These are phyloP conservation scores for Sanghuangporus weigelae DNA, from an alignment of 1,284 basidiomycete species.

Conservation along the genomic window DNA sequence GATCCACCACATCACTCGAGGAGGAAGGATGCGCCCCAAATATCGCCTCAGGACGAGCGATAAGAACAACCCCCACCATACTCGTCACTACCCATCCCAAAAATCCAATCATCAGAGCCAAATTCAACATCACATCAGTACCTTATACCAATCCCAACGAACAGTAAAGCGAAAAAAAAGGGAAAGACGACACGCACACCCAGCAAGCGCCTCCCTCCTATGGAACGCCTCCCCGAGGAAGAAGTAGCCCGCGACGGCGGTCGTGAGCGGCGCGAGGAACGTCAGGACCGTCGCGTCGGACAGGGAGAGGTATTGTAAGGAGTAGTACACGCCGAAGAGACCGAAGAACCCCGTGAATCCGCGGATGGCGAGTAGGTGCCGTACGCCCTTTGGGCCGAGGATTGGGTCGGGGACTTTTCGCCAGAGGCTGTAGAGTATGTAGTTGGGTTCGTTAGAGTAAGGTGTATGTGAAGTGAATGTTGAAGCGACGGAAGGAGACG, in stretches of 20 bases:
- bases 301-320: conserved; percentile 61
- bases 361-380: conserved; percentile 11
- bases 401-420: conserved; percentile 13
- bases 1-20: conserved; percentile 14
- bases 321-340: conserved; percentile 65
- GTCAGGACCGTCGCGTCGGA: conserved; percentile 75
- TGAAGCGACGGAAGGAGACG: conserved; percentile 3
- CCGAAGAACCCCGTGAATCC: conserved; percentile 36
- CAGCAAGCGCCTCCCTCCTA: conserved; percentile 54
- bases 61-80: conserved; percentile 57
- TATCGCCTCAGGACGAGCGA: conserved; percentile 47
- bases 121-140: neutral
- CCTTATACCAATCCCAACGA: too few relatives aligned
- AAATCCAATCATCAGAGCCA: neutral
- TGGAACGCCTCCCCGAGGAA: conserved; percentile 65
- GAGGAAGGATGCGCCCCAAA: conserved; percentile 31
- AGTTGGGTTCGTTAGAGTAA: neutral
- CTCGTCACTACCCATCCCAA: conserved; percentile 36
- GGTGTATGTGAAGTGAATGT: neutral
- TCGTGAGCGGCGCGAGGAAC: conserved; percentile 68
- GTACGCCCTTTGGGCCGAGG: conserved; percentile 15
- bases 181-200: conserved; percentile 39
- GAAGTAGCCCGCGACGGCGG: conserved; percentile 62
- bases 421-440: conserved; percentile 4
- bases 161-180: too few relatives aligned